Evolutionary conservation across 352 stramenopile species (phyloP).

Genomic region (Globisporangium radiosum): DNA sequence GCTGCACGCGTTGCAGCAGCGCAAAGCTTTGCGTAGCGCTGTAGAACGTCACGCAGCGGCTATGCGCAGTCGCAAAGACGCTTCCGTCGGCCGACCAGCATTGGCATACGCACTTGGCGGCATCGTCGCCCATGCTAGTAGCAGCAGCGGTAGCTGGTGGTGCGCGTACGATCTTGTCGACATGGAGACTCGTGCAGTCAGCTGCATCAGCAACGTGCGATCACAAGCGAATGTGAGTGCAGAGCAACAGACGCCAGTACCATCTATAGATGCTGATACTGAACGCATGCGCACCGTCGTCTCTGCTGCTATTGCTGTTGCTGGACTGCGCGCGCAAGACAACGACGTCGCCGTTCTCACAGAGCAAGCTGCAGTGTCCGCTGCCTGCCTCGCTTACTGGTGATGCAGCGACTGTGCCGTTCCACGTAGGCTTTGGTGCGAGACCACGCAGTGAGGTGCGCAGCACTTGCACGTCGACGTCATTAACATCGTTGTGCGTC

Average conservation of each 20-base stretch:
- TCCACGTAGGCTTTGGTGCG: constrained; percentile 52
- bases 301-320: background rate
- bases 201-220: no score
- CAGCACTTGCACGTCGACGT: constrained; percentile 17
- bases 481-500: no score
- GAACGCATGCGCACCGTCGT: background rate
- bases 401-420: constrained; percentile 32
- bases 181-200: constrained; percentile 8
- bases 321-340: constrained; percentile 19
- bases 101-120: constrained; percentile 33
- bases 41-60: constrained; percentile 31
- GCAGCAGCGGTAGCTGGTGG: constrained; percentile 6
- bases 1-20: constrained; percentile 5
- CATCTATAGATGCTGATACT: background rate
- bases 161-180: constrained; percentile 28
- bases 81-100: constrained; percentile 34
- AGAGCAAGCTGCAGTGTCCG: constrained; percentile 37
- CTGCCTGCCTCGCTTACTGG: background rate
- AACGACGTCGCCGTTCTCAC: constrained; percentile 42
- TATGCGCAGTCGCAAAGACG: constrained; percentile 25
- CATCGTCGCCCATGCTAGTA: constrained; percentile 1
- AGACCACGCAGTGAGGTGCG: constrained; percentile 31
- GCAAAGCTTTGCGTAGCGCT: constrained; percentile 10
- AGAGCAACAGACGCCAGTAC: no score
- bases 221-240: background rate